Evolutionary conservation across 768 basidiomycete genomes (phyloP).

Genomic region (Tricholoma hemisulphureum): DNA sequence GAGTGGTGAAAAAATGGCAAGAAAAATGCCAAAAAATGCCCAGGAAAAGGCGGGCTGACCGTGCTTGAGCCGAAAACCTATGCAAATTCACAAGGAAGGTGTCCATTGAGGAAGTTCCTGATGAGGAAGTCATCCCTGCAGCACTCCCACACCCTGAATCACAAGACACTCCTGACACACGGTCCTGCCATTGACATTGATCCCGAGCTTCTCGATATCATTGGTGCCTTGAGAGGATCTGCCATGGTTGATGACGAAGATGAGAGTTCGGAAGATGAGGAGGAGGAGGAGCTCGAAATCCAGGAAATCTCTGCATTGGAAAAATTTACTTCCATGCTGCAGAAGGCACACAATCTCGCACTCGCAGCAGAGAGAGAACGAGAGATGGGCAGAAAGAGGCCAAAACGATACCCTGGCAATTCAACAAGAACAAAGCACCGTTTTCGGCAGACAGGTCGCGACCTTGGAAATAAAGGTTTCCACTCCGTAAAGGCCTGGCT

Average conservation of each 20-base stretch:
- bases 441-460: slow-evolving; percentile 1
- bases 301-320: background rate
- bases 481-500: background rate
- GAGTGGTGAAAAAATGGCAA: background rate
- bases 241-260: background rate
- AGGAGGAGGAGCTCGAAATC: background rate
- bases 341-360: no score
- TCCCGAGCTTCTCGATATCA: no score
- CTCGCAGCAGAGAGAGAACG: background rate
- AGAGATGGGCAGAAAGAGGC: background rate
- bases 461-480: slow-evolving; percentile 4
- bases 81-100: no score
- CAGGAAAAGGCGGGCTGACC: no score
- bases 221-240: background rate
- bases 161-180: no score
- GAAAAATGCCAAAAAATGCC: background rate
- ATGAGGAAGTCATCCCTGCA: background rate
- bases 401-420: slow-evolving; percentile 11
- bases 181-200: background rate
- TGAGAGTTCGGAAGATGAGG: background rate
- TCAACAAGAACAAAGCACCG: slow-evolving; percentile 5
- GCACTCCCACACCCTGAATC: no score
- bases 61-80: no score
- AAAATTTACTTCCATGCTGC: background rate
- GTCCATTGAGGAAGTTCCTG: no score